Percentiles rank a stretch among this genome's conserved stretches.
Conservation (phyloP, 495 filamentous ascomycete species). For the Platismatia glauca region DNA sequence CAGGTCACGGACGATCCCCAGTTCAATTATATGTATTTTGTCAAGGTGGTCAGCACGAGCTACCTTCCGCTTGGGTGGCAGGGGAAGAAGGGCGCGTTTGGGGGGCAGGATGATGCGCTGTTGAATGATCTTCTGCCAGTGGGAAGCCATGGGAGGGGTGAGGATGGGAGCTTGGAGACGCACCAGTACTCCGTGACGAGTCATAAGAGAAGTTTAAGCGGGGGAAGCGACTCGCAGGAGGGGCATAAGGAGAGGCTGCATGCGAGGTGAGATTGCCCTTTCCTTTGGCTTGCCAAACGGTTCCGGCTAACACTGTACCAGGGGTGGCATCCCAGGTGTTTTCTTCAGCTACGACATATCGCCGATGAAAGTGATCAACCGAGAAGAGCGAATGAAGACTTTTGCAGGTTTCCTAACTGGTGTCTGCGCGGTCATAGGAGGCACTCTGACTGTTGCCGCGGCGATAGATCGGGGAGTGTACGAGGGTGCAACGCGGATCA, state of each 20-base stretch:
- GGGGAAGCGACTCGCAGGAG: slow-evolving; percentile 72
- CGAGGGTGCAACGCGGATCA: slow-evolving; percentile 65
- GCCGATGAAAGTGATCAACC: slow-evolving; percentile 99
- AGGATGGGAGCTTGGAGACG: slow-evolving; percentile 79
- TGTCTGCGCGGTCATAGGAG: slow-evolving; percentile 88
- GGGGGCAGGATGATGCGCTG: slow-evolving; percentile 25
- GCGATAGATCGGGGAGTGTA: slow-evolving; percentile 87
- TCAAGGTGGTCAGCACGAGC: slow-evolving; percentile 93
- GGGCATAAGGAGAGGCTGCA: slow-evolving; percentile 87
- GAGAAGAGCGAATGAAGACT: slow-evolving; percentile 76
- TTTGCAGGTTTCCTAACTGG: slow-evolving; percentile 88
- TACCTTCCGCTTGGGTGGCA: slow-evolving; percentile 88
- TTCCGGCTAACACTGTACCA: slow-evolving; percentile 12
- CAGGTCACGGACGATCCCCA: slow-evolving; percentile 72
- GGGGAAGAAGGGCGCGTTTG: slow-evolving; percentile 28
- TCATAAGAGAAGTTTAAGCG: slow-evolving; percentile 76
- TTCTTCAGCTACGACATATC: slow-evolving; percentile 99
- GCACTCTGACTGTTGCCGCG: slow-evolving; percentile 90
- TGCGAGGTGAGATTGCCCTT: slow-evolving; percentile 34
- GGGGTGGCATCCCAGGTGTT: slow-evolving; percentile 89
- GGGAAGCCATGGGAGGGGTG: slow-evolving; percentile 23
- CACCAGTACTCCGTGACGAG: slow-evolving; percentile 97
- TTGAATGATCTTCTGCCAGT: slow-evolving; percentile 22
- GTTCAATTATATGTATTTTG: slow-evolving; percentile 98
- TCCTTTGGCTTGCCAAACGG: background rate